Evolutionary conservation across 768 basidiomycete species (phyloP), one percentile per base, ranked within the genome.

Genomic region (Boletus reticulatus): DNA sequence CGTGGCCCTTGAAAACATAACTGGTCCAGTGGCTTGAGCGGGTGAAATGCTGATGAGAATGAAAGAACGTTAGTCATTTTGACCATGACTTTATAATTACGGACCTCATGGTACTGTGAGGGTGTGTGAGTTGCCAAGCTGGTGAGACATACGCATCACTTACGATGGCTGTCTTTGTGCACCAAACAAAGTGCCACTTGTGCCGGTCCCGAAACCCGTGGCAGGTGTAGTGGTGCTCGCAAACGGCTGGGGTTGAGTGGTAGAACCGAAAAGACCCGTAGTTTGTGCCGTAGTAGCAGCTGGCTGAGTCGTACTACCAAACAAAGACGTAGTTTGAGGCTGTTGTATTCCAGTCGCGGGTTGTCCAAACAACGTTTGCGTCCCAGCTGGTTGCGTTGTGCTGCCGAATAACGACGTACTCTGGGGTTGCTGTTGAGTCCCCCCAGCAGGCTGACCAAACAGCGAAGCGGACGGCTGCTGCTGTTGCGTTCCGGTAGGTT

Each of bases 1-100:
- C 1, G 89, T 89, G 0, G 78, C 75, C 53, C 75, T 79, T 29
- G 75, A 75, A 42, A 77, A 74, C 19, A 68, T 14, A 34, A 65
- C 57, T 19, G 65, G 67, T 8, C 69, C 71, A 4, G 60, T 62
- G 7, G 56, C 9, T 57, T 73, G 72, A 54, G 65, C 55, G 20
- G 71, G 67, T 3, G 71, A 71, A 41, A 68, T 55, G 22, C 69
- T 74, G 39, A 44, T 16, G 13, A n/a, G 20, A 57, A 47, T 7
- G 11, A 54, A 19, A 16, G 0, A n/a, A 42, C 17, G n/a, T 57
- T 36, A 67, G 44, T 51, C 10, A 34, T 7, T 27, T 27, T 12
- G 16, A 31, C 7, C 5, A 31, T 8, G 17, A 12, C 34, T 29
- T 36, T 20, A 24, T 48, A 27, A 43, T 17, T 1, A 27, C 64